Evolutionary conservation across 176 grass and related monocot species (phyloP).

Genomic region (Juncus inflexus): DNA sequence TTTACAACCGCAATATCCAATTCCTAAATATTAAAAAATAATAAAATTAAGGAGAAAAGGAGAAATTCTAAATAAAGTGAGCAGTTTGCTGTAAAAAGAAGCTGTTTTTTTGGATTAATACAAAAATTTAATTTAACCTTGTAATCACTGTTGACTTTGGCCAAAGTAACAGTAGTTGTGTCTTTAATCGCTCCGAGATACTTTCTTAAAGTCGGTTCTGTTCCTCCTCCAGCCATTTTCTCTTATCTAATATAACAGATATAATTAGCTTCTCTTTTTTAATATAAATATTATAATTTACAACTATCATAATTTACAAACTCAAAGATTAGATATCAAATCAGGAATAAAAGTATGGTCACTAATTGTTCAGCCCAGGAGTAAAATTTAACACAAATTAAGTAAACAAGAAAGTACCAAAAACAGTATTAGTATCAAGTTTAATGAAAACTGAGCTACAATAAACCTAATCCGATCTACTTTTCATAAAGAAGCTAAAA

Average conservation of each 20-base stretch:
- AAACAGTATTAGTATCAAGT: background rate
- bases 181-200: slow-evolving; percentile 92
- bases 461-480: slow-evolving; percentile 7
- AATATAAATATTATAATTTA: background rate
- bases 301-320: slow-evolving; percentile 20
- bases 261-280: slow-evolving; percentile 18
- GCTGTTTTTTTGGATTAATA: background rate
- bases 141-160: slow-evolving; percentile 96
- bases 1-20: slow-evolving; percentile 89
- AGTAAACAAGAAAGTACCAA: slow-evolving; percentile 3
- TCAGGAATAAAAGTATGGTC: background rate
- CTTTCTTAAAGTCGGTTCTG: slow-evolving; percentile 78
- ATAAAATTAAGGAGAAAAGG: slow-evolving; percentile 20
- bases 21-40: slow-evolving; percentile 43
- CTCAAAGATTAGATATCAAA: background rate
- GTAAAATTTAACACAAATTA: too few relatives aligned
- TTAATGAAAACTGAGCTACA: background rate
- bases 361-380: too few relatives aligned
- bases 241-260: slow-evolving; percentile 23
- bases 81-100: too few relatives aligned
- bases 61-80: slow-evolving; percentile 10
- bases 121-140: slow-evolving; percentile 49
- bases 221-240: slow-evolving; percentile 70
- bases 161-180: slow-evolving; percentile 78
- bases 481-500: background rate